phyloP scores from a whole-genome alignment of 805 yeast species.

The Myxozyma udenii region DNA sequence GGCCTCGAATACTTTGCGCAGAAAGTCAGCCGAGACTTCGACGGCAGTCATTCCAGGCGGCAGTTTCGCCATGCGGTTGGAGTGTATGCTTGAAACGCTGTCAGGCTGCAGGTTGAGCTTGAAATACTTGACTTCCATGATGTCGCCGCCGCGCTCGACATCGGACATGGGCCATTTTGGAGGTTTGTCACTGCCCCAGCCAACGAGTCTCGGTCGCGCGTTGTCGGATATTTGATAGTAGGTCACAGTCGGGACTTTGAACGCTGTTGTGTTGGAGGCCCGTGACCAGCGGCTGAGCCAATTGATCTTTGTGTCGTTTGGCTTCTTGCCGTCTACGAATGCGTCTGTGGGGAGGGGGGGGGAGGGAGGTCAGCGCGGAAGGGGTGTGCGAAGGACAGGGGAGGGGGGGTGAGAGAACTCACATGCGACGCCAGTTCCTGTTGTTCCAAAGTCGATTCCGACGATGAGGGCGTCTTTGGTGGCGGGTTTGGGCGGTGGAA shows the following conservation, averaged over 20 bases:
- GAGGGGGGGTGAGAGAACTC: not conserved
- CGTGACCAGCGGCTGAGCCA: no score
- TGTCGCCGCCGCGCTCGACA: not conserved
- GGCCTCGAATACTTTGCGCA: conserved; percentile 8
- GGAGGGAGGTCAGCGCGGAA: no score
- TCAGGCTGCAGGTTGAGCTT: no score
- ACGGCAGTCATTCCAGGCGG: conserved; percentile 21
- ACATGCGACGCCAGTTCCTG: conserved; percentile 24
- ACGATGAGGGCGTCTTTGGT: conserved; percentile 12
- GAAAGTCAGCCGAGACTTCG: conserved; percentile 22
- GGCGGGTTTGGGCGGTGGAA: not conserved
- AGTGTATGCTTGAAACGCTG: not conserved
- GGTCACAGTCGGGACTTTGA: not conserved
- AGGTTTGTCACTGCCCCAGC: not conserved
- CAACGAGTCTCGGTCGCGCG: not conserved
- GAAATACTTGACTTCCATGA: not conserved
- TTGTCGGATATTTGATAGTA: not conserved
- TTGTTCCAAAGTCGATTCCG: conserved; percentile 29
- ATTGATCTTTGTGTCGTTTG: no score
- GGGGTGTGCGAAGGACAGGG: not conserved
- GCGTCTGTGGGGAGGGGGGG: conserved; percentile 9
- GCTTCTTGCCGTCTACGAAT: conserved; percentile 17
- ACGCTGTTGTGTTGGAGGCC: not conserved
- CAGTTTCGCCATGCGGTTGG: not conserved
- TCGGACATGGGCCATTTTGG: no score